Percentiles rank a stretch among this genome's conserved stretches.
Evolutionary conservation across 345 rosid species (phyloP).

Genomic region (Cardamine chenopodiifolia): DNA sequence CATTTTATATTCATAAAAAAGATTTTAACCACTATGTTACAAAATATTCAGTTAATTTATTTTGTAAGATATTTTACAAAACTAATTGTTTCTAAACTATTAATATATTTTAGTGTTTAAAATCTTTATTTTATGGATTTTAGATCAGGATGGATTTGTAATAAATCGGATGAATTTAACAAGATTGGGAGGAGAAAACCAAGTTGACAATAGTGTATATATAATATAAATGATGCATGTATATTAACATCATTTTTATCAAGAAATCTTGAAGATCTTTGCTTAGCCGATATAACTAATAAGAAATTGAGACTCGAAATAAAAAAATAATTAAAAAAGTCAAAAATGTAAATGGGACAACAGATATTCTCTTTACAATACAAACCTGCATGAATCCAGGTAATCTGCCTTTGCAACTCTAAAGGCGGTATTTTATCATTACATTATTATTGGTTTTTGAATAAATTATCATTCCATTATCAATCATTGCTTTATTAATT

Average conservation of each 20-base stretch:
- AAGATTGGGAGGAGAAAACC: constrained; percentile 21
- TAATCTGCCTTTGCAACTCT: constrained; percentile 37
- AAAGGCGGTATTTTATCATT: constrained; percentile 21
- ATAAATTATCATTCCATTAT: constrained; percentile 4
- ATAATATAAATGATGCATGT: constrained; percentile 36
- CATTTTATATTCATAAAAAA: too few species aligned
- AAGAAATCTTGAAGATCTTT: constrained; percentile 42
- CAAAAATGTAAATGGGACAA: constrained; percentile 26
- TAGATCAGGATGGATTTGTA: too few species aligned
- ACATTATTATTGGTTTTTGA: too few species aligned
- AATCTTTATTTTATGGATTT: too few species aligned
- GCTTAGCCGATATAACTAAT: constrained; percentile 22
- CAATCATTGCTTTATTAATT: constrained; percentile 19
- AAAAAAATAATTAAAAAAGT: constrained; percentile 21
- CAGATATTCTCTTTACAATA: constrained; percentile 43
- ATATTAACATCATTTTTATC: constrained; percentile 39
- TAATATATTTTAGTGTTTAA: too few species aligned
- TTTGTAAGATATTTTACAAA: too few species aligned
- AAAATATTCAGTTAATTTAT: too few species aligned
- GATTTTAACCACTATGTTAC: too few species aligned
- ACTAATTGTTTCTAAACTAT: too few species aligned
- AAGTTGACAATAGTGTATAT: constrained; percentile 21
- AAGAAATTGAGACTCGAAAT: not conserved
- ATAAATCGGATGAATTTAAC: not conserved
- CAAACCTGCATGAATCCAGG: constrained; percentile 41